Conservation (phyloP, 2,329 filamentous ascomycete species). For the Venturia oleaginea region DNA sequence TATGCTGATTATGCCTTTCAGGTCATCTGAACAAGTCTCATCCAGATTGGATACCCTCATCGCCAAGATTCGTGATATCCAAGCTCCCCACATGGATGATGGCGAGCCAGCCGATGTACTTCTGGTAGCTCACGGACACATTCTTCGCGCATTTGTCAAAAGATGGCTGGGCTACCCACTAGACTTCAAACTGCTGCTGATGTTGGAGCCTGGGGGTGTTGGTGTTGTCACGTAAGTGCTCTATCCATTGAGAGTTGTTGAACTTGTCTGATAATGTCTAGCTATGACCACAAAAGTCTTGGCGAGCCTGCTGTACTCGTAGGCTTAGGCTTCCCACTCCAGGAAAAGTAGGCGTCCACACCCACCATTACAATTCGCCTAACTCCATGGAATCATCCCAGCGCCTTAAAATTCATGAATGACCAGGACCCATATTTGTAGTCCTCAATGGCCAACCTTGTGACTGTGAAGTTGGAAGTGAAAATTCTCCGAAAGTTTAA, state of each 20-base stretch:
- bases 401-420: neutral
- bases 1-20: constrained; percentile 12
- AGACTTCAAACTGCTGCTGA: constrained; percentile 32
- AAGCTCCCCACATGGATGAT: constrained; percentile 32
- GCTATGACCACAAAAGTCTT: constrained; percentile 31
- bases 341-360: neutral
- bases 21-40: constrained; percentile 29
- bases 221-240: constrained; percentile 10
- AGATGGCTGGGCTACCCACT: constrained; percentile 37
- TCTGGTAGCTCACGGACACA: constrained; percentile 33
- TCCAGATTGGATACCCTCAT: constrained; percentile 36
- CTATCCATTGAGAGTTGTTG: neutral
- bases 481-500: neutral
- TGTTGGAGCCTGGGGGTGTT: constrained; percentile 10
- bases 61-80: constrained; percentile 31
- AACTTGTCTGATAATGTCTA: constrained; percentile 11
- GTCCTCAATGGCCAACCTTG: neutral
- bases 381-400: neutral
- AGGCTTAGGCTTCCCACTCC: constrained; percentile 19
- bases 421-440: neutral
- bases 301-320: constrained; percentile 33
- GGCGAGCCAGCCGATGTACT: constrained; percentile 31
- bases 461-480: neutral
- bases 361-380: neutral
- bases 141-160: constrained; percentile 39